phyloP scores from a whole-genome alignment of 768 basidiomycete genomes.

The Harrya chromipes region DNA sequence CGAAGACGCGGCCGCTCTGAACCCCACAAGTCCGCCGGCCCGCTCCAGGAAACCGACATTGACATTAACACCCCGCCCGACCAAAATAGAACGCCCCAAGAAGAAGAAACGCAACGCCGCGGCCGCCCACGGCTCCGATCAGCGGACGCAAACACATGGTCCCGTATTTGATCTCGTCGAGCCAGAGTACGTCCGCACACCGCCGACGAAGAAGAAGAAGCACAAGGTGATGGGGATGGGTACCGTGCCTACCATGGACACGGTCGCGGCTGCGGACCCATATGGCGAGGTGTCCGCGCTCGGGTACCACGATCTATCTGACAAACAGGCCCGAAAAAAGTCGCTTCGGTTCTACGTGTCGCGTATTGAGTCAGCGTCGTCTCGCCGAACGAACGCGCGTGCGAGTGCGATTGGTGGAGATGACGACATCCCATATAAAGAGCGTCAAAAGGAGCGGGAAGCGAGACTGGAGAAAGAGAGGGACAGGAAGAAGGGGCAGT shows the following conservation, averaged over 20 bases:
- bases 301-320: constrained; percentile 67
- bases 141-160: constrained; percentile 13
- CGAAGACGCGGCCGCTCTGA: constrained; percentile 42
- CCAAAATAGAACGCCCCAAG: constrained; percentile 41
- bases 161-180: constrained; percentile 77
- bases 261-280: constrained; percentile 26
- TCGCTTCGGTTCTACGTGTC: constrained; percentile 91
- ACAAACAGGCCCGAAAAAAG: constrained; percentile 80
- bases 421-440: constrained; percentile 90
- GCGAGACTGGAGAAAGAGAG: constrained; percentile 48
- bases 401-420: constrained; percentile 78
- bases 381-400: constrained; percentile 71
- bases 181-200: constrained; percentile 49
- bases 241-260: constrained; percentile 1
- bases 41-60: neutral
- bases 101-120: constrained; percentile 62
- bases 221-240: constrained; percentile 1
- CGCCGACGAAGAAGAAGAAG: constrained; percentile 4
- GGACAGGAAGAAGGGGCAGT: constrained; percentile 28
- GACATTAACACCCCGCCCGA: neutral
- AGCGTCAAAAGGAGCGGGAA: constrained; percentile 64
- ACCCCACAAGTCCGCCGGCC: constrained; percentile 9
- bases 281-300: constrained; percentile 77
- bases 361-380: constrained; percentile 80
- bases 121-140: constrained; percentile 9